phyloP scores from a whole-genome alignment of 1,284 basidiomycete species.

The Puccinia hordei region DNA sequence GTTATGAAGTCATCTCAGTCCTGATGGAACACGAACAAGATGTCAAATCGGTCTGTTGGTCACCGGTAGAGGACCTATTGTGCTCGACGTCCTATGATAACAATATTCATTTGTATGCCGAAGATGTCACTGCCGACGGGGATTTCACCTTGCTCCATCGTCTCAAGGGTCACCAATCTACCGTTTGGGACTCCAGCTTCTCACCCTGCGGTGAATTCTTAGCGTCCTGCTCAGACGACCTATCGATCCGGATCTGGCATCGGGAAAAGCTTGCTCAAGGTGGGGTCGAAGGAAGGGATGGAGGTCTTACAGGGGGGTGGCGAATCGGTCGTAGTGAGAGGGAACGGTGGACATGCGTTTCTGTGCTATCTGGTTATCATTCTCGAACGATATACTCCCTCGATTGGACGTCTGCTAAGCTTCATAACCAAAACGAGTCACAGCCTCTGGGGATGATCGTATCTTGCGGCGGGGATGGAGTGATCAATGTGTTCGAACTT shows the following conservation, averaged over 20 bases:
- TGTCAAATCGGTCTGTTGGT: slow-evolving; percentile 93
- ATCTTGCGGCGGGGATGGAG: slow-evolving; percentile 75
- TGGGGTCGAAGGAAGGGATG: slow-evolving; percentile 54
- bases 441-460: slow-evolving; percentile 70
- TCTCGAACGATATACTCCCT: slow-evolving; percentile 76
- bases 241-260: slow-evolving; percentile 67
- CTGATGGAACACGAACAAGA: slow-evolving; percentile 98
- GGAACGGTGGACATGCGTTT: slow-evolving; percentile 60
- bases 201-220: slow-evolving; percentile 79
- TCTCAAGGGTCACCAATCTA: slow-evolving; percentile 61
- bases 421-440: slow-evolving; percentile 20
- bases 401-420: slow-evolving; percentile 66
- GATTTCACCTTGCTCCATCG: slow-evolving; percentile 85
- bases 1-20: slow-evolving; percentile 92
- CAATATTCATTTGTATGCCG: slow-evolving; percentile 87
- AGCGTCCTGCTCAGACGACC: slow-evolving; percentile 76
- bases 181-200: slow-evolving; percentile 85
- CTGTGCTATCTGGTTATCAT: slow-evolving; percentile 62
- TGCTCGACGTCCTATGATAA: slow-evolving; percentile 98
- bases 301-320: slow-evolving; percentile 54
- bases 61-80: slow-evolving; percentile 91
- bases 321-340: slow-evolving; percentile 56
- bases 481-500: slow-evolving; percentile 73
- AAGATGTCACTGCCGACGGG: slow-evolving; percentile 84
- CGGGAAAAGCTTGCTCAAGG: slow-evolving; percentile 56